These are phyloP conservation scores for Blastobotrys arbuscula DNA, from an alignment of 1,139 yeast genomes.

Conservation along the genomic window DNA sequence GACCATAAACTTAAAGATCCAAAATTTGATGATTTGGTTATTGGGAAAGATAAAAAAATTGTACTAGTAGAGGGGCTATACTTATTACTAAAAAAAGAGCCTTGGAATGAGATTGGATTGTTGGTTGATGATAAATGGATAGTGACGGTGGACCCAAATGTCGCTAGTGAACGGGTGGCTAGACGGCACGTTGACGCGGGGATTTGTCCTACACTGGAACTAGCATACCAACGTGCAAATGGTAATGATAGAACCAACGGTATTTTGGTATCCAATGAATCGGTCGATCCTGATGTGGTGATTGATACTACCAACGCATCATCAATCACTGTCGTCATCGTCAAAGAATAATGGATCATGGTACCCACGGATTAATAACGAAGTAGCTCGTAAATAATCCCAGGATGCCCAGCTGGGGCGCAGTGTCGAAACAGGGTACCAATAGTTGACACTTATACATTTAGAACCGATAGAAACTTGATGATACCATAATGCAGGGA, in stretches of 20 bases:
- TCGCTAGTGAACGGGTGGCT: conserved; percentile 56
- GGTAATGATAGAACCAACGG: conserved; percentile 72
- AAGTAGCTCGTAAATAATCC: conserved; percentile 30
- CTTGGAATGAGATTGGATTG: conserved; percentile 33
- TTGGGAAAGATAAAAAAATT: conserved; percentile 40
- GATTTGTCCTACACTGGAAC: conserved; percentile 48
- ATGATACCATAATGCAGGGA: conserved; percentile 41
- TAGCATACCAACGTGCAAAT: conserved; percentile 59
- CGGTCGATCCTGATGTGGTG: conserved; percentile 36
- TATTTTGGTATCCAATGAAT: conserved; percentile 43
- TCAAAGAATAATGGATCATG: conserved; percentile 28
- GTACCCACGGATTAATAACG: conserved; percentile 25
- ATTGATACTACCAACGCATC: conserved; percentile 2
- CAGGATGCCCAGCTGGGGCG: conserved; percentile 31
- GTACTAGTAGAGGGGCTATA: conserved; percentile 55
- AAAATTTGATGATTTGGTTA: conserved; percentile 43
- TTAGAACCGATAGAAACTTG: conserved; percentile 31
- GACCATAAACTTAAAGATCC: conserved; percentile 67
- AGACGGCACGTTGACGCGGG: conserved; percentile 69
- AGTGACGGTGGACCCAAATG: conserved; percentile 40
- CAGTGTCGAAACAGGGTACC: conserved; percentile 33
- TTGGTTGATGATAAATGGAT: conserved; percentile 37
- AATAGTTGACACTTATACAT: conserved; percentile 36
- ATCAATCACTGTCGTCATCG: conserved; percentile 11
- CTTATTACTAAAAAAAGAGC: conserved; percentile 33